Evolutionary conservation across 2,329 filamentous ascomycete species (phyloP).

Genomic region (Alternaria dauci): DNA sequence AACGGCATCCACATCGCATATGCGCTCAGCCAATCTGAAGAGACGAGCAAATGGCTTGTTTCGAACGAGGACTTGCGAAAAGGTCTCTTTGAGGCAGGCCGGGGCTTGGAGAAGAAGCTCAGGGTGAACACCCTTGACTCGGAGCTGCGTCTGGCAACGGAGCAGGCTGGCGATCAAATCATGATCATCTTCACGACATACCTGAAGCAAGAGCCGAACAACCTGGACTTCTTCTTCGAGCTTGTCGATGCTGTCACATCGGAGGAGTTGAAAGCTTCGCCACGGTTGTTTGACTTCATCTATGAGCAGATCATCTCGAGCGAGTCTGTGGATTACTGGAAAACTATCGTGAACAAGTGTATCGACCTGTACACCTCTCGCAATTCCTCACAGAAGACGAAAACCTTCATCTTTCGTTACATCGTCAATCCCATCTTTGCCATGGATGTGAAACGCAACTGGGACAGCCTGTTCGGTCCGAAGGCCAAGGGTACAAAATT

Average conservation of each 20-base stretch:
- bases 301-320: constrained; percentile 85
- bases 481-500: constrained; percentile 70
- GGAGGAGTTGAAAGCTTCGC: constrained; percentile 80
- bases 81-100: constrained; percentile 70
- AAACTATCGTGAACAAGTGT: constrained; percentile 80
- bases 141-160: constrained; percentile 79
- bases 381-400: constrained; percentile 83
- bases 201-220: constrained; percentile 75
- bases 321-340: constrained; percentile 86
- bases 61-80: constrained; percentile 65
- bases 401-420: constrained; percentile 90
- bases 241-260: constrained; percentile 84
- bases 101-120: constrained; percentile 79
- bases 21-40: constrained; percentile 74
- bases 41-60: constrained; percentile 72
- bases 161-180: constrained; percentile 88
- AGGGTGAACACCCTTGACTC: constrained; percentile 73
- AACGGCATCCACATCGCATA: constrained; percentile 88
- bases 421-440: constrained; percentile 95
- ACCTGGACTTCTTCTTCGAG: constrained; percentile 84
- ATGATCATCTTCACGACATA: constrained; percentile 86
- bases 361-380: constrained; percentile 86
- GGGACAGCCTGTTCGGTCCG: constrained; percentile 62
- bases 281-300: constrained; percentile 80
- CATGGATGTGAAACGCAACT: constrained; percentile 91